These are phyloP conservation scores for Nannochloropsis limnetica DNA, from an alignment of 352 stramenopile genomes.

Conservation along the genomic window DNA sequence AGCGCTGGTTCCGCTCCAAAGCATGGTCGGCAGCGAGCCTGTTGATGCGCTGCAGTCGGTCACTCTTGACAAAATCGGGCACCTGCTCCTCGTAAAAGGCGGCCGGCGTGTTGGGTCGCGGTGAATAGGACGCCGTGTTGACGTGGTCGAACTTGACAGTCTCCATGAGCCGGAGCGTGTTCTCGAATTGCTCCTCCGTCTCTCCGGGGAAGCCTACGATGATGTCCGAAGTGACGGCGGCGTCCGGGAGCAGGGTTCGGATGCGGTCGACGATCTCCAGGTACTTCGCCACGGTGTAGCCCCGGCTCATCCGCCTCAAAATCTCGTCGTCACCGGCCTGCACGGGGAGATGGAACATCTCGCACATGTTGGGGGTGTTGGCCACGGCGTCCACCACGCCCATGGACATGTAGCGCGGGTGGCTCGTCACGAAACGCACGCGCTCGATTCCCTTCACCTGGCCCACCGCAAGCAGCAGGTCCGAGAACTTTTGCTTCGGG, in stretches of 20 bases:
- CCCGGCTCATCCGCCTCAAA: conserved; percentile 65
- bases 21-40: conserved; percentile 62
- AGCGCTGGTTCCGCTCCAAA: conserved; percentile 59
- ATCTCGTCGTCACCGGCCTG: conserved; percentile 63
- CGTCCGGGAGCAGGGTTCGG: conserved; percentile 41
- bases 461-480: conserved; percentile 61
- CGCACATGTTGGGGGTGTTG: conserved; percentile 54
- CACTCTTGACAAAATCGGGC: conserved; percentile 66
- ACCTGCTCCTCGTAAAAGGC: conserved; percentile 58
- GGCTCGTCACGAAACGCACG: conserved; percentile 69
- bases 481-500: conserved; percentile 67
- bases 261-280: conserved; percentile 63
- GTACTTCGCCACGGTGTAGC: conserved; percentile 68
- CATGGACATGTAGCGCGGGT: conserved; percentile 70
- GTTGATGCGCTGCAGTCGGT: conserved; percentile 66
- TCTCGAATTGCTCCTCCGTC: conserved; percentile 63
- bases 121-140: conserved; percentile 43
- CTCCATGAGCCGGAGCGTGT: conserved; percentile 65
- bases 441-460: conserved; percentile 54
- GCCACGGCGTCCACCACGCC: conserved; percentile 67
- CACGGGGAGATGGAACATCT: conserved; percentile 68
- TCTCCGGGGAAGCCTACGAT: conserved; percentile 62
- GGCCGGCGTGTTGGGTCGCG: conserved; percentile 53
- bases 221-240: conserved; percentile 44
- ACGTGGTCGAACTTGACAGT: conserved; percentile 61